A percentile compares a stretch with the other conserved stretches of the same genome.
Conservation (phyloP, 2,329 filamentous ascomycete species). For the Fusarium ambrosium region DNA sequence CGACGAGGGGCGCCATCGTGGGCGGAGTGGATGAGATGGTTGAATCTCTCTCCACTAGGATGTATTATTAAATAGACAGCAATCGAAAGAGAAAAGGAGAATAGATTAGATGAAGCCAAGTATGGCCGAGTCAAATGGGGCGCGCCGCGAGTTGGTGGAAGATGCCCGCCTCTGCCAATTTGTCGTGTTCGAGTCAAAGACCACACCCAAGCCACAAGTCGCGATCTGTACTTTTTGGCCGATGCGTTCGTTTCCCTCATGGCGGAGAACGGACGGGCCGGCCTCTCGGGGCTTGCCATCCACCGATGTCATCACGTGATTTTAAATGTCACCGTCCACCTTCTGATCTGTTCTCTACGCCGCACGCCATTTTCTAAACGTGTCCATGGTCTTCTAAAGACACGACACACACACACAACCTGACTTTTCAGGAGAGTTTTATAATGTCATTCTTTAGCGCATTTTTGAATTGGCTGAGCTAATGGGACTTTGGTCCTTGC, state of each 20-base stretch:
- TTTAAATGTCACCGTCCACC: not conserved
- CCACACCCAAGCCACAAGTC: conserved; percentile 22
- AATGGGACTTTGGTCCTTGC: not conserved
- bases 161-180: conserved; percentile 31
- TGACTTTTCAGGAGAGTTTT: not conserved
- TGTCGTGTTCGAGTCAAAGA: conserved; percentile 35
- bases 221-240: conserved; percentile 49
- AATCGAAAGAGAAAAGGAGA: conserved; percentile 9
- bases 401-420: not conserved
- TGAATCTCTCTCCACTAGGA: conserved; percentile 19
- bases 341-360: not conserved
- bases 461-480: not conserved
- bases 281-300: conserved; percentile 33
- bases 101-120: not conserved
- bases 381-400: conserved; percentile 28
- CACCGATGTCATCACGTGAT: conserved; percentile 40
- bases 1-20: conserved; percentile 84
- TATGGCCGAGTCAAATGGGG: not conserved
- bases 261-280: conserved; percentile 20
- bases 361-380: conserved; percentile 22
- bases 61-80: not conserved
- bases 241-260: conserved; percentile 21
- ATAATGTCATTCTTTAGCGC: not conserved
- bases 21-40: conserved; percentile 31
- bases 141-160: not conserved